Evolutionary conservation across 371 early-diverging fungal genomes (phyloP), one percentile per base, ranked within the genome.

Genomic region (Capillidium heterosporum): DNA sequence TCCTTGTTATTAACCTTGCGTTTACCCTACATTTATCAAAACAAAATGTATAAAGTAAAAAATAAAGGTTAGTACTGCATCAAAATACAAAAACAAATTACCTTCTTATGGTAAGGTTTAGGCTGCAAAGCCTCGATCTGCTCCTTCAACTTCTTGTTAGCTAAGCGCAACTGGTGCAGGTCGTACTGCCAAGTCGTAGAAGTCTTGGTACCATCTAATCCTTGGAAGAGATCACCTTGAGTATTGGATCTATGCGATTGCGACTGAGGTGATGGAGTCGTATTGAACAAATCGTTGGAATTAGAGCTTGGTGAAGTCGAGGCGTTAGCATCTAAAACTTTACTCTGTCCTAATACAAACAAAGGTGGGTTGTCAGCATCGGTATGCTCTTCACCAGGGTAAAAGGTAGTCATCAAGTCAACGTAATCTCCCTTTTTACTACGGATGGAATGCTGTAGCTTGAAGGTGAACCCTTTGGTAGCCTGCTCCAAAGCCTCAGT

Each of bases 161-260:
- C 60, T 29, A 71, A 41, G 32, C 70, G 63, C 41, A 74, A 59
- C 48, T 74, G 74, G 60, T 74, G 74, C 27, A 74, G 60, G 56
- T 74, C 74, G 48, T 69, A 72, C 58, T 71, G 74, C 74, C 74
- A 74, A 7, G 49, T 26, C n/a, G 74, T 71, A 48, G 60, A 63
- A 48, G 68, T 58, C 13, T 66, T 63, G 23, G 66, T 19, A n/a
- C 7, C 10, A 19, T 44, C 19, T n/a, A 44, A 19, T 17, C 19
- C n/a, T n/a, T n/a, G n/a, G n/a, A n/a, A n/a, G n/a, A n/a, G n/a
- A n/a, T n/a, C n/a, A n/a, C n/a, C n/a, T n/a, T n/a, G n/a, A n/a
- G n/a, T n/a, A n/a, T n/a, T n/a, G n/a, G n/a, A n/a, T n/a, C n/a
- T n/a, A n/a, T n/a, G n/a, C n/a, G n/a, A n/a, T n/a, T n/a, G 15